Conservation (phyloP, 164 flowering plant genomes). For the Nelumbo lutea region DNA sequence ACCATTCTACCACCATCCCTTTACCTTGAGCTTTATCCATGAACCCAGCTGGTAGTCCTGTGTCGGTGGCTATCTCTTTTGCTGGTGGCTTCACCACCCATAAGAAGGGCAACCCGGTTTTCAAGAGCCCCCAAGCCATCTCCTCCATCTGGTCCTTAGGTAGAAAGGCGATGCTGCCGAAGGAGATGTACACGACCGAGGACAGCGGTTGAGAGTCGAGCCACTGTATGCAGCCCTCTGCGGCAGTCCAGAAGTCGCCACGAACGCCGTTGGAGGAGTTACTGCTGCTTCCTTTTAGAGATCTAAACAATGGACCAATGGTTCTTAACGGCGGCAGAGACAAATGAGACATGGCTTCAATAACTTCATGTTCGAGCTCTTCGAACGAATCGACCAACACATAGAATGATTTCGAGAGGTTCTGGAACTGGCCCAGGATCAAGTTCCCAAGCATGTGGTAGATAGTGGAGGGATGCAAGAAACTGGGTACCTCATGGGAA, state of each 20-base stretch:
- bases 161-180: constrained; percentile 47
- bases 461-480: constrained; percentile 46
- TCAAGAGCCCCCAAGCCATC: constrained; percentile 48
- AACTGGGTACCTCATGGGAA: constrained; percentile 61
- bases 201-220: constrained; percentile 37
- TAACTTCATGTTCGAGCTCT: constrained; percentile 53
- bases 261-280: constrained; percentile 10
- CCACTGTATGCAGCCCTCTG: constrained; percentile 45
- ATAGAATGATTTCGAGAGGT: constrained; percentile 47
- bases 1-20: constrained; percentile 61
- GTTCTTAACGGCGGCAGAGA: constrained; percentile 27
- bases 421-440: constrained; percentile 47
- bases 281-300: neutral
- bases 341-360: constrained; percentile 33
- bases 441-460: constrained; percentile 26
- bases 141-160: constrained; percentile 52
- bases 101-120: constrained; percentile 38
- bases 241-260: constrained; percentile 43
- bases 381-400: constrained; percentile 59
- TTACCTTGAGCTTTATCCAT: constrained; percentile 38
- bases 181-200: constrained; percentile 62
- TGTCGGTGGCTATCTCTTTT: neutral
- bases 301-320: constrained; percentile 61
- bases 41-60: constrained; percentile 44
- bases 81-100: constrained; percentile 55